phyloP scores from a whole-genome alignment of 2,329 filamentous ascomycete genomes.

The Fusarium stilboides region DNA sequence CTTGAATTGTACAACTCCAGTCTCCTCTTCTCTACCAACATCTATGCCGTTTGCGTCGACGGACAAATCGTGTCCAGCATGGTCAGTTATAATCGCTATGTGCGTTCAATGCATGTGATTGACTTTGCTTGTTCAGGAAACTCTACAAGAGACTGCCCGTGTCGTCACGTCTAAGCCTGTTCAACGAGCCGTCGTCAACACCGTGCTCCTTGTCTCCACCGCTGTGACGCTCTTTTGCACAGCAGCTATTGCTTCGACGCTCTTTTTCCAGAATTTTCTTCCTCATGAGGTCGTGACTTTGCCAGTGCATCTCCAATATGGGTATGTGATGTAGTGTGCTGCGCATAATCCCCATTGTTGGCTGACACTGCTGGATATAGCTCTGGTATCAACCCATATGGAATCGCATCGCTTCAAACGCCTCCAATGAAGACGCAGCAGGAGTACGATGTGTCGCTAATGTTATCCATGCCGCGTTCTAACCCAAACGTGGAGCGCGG shows the following conservation, averaged over 20 bases:
- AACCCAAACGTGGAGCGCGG: conserved; percentile 81
- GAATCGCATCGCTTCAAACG: conserved; percentile 61
- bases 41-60: conserved; percentile 21
- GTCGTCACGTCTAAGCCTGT: conserved; percentile 66
- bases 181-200: conserved; percentile 65
- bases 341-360: background rate
- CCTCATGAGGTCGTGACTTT: conserved; percentile 68
- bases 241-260: conserved; percentile 64
- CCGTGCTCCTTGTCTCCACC: conserved; percentile 60
- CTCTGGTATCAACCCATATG: conserved; percentile 68
- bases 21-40: conserved; percentile 11
- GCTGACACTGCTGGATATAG: conserved; percentile 52
- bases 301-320: conserved; percentile 72
- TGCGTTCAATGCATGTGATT: conserved; percentile 7
- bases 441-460: conserved; percentile 86
- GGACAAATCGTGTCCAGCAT: conserved; percentile 30
- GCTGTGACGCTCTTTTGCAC: conserved; percentile 63
- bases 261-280: conserved; percentile 71
- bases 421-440: conserved; percentile 77
- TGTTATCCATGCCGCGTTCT: conserved; percentile 83
- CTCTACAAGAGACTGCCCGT: conserved; percentile 55
- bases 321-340: conserved; percentile 59
- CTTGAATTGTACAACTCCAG: conserved; percentile 15
- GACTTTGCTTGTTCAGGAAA: conserved; percentile 49
- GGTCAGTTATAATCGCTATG: conserved; percentile 28